Evolutionary conservation across 306 rosid genomes (phyloP), one percentile per base, ranked within the genome.

Genomic region (Fragaria ananassa): DNA sequence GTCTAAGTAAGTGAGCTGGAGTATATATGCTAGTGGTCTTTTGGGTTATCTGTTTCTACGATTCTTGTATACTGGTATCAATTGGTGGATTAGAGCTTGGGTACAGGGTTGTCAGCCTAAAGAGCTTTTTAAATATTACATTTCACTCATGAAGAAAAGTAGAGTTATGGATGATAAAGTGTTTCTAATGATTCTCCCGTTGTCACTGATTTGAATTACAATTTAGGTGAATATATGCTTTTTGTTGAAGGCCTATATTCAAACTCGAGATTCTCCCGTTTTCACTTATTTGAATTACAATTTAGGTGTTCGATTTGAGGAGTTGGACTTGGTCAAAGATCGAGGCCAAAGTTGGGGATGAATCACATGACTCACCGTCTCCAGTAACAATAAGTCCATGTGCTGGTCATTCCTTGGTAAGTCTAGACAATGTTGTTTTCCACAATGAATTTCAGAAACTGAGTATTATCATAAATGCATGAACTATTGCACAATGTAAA

Each of bases 351-450:
- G 61, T 74, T 72, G 91, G 81, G 84, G 71, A 68, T 41, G 88
- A 90, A 70, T 77, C 91, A 61, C 51, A 68, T 6, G 93, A 83
- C 56, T 81, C 83, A n/a, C 65, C 84, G 19, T 76, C 89, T 63
- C 83, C 91, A 23, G 79, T 74, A 62, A 80, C 88, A 76, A 81
- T 83, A 81, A 45, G 83, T 51, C 93, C 94, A 56, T 87, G 96
- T 62, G 97, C 97, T 63, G 98, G 97, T 79, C 97, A 94, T 87
- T 94, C 98, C 74, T 80, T 91, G 97, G 98, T 93, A 82, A 77
- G 98, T 89, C 66, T 68, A 71, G 42, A 69, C 37, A 51, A n/a
- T 41, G 29, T 34, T 39, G 11, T 23, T 47, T 70, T 66, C 79
- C 37, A 7, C 31, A 10, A 44, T 69, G 41, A 54, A n/a, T 9